Conservation (phyloP, 2,329 filamentous ascomycete genomes). For the Hypoxylon sp. region DNA sequence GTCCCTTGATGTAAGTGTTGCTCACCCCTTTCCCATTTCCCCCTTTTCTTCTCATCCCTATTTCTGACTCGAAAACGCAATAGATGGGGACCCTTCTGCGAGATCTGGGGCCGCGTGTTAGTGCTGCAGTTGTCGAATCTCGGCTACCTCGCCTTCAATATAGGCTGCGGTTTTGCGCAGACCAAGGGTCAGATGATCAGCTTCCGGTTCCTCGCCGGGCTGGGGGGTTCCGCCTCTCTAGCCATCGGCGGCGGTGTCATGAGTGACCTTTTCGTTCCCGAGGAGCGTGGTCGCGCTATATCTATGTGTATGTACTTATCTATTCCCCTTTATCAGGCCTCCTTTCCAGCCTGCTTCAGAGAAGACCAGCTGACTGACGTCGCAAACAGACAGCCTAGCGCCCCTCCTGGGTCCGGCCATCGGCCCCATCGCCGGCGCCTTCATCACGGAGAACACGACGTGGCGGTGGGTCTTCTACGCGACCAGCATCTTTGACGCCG, state of each 20-base stretch:
- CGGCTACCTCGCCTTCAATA: slow-evolving; percentile 60
- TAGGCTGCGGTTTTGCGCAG: slow-evolving; percentile 64
- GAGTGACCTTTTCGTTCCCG: slow-evolving; percentile 59
- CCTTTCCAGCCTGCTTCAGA: too few relatives aligned
- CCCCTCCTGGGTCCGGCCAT: slow-evolving; percentile 71
- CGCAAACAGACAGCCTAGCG: slow-evolving; percentile 58
- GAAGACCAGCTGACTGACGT: too few relatives aligned
- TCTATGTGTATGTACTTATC: slow-evolving; percentile 53
- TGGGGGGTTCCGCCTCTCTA: slow-evolving; percentile 65
- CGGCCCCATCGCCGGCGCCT: slow-evolving; percentile 71
- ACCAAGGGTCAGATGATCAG: slow-evolving; percentile 62
- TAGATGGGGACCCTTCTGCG: slow-evolving; percentile 59
- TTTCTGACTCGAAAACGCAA: background rate
- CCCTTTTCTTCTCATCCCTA: background rate
- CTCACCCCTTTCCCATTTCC: background rate
- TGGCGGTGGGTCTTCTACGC: slow-evolving; percentile 80
- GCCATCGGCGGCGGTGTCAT: slow-evolving; percentile 48
- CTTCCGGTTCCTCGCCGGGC: slow-evolving; percentile 65
- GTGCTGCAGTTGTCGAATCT: slow-evolving; percentile 63
- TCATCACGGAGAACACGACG: slow-evolving; percentile 67
- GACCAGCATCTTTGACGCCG: slow-evolving; percentile 67
- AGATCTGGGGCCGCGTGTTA: slow-evolving; percentile 62
- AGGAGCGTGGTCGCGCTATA: slow-evolving; percentile 69
- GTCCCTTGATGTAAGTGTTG: slow-evolving; percentile 54
- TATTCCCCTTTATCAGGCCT: too few relatives aligned